Base-by-base conservation (phyloP, 176 grass and related monocot genomes). In the Paspalum vaginatum region DNA sequence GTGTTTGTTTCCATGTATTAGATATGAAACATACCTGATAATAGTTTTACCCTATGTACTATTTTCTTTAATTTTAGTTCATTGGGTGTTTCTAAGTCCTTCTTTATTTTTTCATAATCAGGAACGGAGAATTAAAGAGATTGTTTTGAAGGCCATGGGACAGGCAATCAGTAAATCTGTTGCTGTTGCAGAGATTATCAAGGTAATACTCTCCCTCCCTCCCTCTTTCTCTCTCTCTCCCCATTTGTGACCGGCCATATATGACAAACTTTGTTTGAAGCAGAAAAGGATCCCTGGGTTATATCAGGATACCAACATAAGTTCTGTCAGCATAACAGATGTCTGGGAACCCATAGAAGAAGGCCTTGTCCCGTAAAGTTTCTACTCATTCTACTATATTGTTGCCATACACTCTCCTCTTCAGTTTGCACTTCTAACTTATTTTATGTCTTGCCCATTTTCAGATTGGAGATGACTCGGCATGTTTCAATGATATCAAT, bases 301-400 rank as follows among this genome's bases (percentile, higher is more conserved):
- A 66, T 79, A 99, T 76, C 96, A 99, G 81, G 88, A 99, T 81
- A 90, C 84, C 13, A 81, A 46, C 43, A 95, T 93, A 70, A 93
- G 92, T 79, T 99, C 96, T 65, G 88, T 95, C 71, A 93, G 93
- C 79, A 99, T 99, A 51, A 95, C 96, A 48, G 96, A 99, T 69
- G 88, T 89, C 25, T 99, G 96, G 96, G 93, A 99, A 68, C 96
- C 96, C 83, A 99, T 99, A 60, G 96, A 99, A 86, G 96, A 99
- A 83, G 97, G 97, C 61, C 92, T 99, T 54, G 88, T 99, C 52
- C 91, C 97, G 97, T 99, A 82, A 79, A 78, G 53, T 74, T 83
- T 77, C 51, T 64, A 13, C 57, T 51, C 11, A 22, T 38, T 76
- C 6, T 83, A 57, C 84, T 49, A 49, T 87, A 72, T 57, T 6